Conservation (phyloP, 2,329 filamentous ascomycete species). For the Furcasterigmium sp. region DNA sequence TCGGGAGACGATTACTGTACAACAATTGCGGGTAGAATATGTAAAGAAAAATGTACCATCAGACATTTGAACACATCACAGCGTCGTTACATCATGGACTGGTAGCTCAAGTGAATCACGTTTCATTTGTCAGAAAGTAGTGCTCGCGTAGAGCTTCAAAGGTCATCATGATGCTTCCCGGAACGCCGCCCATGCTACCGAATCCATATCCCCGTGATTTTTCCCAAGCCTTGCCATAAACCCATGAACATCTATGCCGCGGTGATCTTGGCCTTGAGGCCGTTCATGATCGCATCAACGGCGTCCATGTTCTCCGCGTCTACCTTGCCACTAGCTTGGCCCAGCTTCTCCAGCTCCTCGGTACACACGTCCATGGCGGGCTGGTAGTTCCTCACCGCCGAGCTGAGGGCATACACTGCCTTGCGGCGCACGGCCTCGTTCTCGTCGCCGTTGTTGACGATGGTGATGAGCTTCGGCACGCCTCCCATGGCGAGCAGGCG, state of each 20-base stretch:
- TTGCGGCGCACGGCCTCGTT: slow-evolving; percentile 69
- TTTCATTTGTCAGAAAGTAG: slow-evolving; percentile 2
- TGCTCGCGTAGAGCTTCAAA: slow-evolving; percentile 1
- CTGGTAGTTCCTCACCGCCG: slow-evolving; percentile 83
- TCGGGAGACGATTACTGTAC: slow-evolving; percentile 6
- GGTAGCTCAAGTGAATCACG: slow-evolving; percentile 1
- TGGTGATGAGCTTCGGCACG: slow-evolving; percentile 61
- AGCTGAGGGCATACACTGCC: slow-evolving; percentile 84
- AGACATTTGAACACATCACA: slow-evolving; percentile 7
- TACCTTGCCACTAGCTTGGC: slow-evolving; percentile 54
- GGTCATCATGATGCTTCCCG: slow-evolving; percentile 10
- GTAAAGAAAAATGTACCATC: slow-evolving; percentile 1
- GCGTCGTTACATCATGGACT: background rate
- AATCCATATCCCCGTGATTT: slow-evolving; percentile 3
- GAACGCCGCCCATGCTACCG: slow-evolving; percentile 32
- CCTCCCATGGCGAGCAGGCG: slow-evolving; percentile 58
- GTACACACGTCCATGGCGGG: slow-evolving; percentile 68
- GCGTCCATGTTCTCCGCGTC: slow-evolving; percentile 85
- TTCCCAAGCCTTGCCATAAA: background rate
- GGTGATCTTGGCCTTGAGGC: slow-evolving; percentile 43
- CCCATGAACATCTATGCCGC: slow-evolving; percentile 3
- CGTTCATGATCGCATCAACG: slow-evolving; percentile 69
- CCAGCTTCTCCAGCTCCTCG: slow-evolving; percentile 51
- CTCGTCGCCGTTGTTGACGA: slow-evolving; percentile 57
- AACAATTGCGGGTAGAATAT: slow-evolving; percentile 6